phyloP scores from a whole-genome alignment of 2,329 filamentous ascomycete species.

The Thielaviopsis euricoi region DNA sequence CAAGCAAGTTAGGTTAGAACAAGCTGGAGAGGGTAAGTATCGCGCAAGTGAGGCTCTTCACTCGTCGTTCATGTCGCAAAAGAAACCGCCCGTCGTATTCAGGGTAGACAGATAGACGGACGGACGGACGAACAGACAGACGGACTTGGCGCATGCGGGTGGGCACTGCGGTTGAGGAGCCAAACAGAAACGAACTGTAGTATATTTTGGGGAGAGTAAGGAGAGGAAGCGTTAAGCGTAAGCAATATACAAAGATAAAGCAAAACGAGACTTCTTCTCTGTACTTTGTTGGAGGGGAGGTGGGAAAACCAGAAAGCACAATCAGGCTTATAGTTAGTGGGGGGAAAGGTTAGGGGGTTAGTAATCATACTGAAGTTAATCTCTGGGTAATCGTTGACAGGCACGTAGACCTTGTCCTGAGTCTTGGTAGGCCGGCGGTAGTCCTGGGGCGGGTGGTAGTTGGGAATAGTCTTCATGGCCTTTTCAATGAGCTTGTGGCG shows the following conservation, averaged over 20 bases:
- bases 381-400: slow-evolving; percentile 99
- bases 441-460: slow-evolving; percentile 96
- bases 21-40: slow-evolving; percentile 17
- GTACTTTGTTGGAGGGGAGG: slow-evolving; percentile 17
- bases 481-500: slow-evolving; percentile 97
- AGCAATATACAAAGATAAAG: slow-evolving; percentile 12
- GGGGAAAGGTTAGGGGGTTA: slow-evolving; percentile 80
- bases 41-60: slow-evolving; percentile 6
- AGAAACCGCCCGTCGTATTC: no score
- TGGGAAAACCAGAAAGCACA: slow-evolving; percentile 14
- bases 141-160: neutral
- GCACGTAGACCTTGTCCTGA: slow-evolving; percentile 99
- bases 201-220: slow-evolving; percentile 17
- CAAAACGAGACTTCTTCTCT: slow-evolving; percentile 15
- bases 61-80: neutral
- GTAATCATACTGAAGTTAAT: slow-evolving; percentile 99
- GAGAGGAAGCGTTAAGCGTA: neutral
- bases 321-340: slow-evolving; percentile 19
- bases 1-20: slow-evolving; percentile 23
- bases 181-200: slow-evolving; percentile 19
- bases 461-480: slow-evolving; percentile 98
- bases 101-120: no score
- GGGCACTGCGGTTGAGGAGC: slow-evolving; percentile 1
- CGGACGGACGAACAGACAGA: neutral
- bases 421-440: slow-evolving; percentile 99